Conservation (phyloP, 768 basidiomycete genomes). For the Termitomyces sp. region DNA sequence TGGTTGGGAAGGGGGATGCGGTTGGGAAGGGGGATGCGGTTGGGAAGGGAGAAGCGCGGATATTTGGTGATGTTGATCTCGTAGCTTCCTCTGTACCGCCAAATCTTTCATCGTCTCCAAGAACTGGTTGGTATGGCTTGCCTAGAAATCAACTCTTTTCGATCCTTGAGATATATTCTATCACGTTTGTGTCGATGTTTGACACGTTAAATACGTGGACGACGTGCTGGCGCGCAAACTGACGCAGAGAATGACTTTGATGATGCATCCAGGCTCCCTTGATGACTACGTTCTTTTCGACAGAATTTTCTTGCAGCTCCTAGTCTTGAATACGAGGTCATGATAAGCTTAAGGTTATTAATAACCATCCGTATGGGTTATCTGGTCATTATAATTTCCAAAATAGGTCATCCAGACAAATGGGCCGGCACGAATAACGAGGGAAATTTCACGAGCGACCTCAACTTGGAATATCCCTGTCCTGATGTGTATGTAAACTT, state of each 20-base stretch:
- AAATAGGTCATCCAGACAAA: neutral
- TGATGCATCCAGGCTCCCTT: neutral
- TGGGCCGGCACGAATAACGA: too few relatives aligned
- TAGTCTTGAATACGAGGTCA: neutral
- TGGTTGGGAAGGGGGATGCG: neutral
- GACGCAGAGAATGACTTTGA: neutral
- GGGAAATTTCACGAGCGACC: too few relatives aligned
- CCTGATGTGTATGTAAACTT: too few relatives aligned
- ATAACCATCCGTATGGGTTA: neutral
- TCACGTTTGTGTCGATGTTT: neutral
- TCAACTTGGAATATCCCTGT: too few relatives aligned
- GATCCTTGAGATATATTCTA: neutral
- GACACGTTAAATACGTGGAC: neutral
- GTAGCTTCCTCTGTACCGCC: neutral
- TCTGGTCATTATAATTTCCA: neutral
- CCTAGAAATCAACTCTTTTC: too few relatives aligned
- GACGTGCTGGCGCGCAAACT: neutral
- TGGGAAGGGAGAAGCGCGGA: neutral
- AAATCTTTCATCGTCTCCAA: neutral
- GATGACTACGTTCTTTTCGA: neutral
- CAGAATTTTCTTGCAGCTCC: neutral
- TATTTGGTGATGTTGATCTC: slow-evolving; percentile 1
- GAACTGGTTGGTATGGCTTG: neutral
- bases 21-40: neutral
- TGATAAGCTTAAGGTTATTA: neutral